Percentiles rank a stretch among this genome's conserved stretches.
These are phyloP conservation scores for Zizania latifolia DNA, from an alignment of 176 grass and related monocot species.

Conservation along the genomic window DNA sequence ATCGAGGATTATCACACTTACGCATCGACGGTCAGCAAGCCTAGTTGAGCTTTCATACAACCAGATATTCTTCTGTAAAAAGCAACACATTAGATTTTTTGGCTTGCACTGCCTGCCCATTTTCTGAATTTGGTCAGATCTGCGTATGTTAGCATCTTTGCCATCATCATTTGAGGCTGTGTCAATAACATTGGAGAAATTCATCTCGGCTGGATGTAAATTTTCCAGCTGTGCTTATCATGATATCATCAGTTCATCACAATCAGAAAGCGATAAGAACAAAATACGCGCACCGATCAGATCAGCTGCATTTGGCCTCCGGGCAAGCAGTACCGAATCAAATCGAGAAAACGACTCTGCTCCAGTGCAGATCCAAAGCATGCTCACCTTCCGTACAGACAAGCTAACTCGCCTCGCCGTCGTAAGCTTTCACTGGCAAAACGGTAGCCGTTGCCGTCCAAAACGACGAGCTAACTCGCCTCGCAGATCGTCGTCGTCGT, in stretches of 20 bases:
- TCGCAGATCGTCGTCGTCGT: not conserved
- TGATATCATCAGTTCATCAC: not conserved
- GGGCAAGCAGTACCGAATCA: not conserved
- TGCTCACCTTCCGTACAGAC: not conserved
- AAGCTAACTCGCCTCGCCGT: not conserved
- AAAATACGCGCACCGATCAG: not conserved
- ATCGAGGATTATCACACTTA: too few relatives aligned
- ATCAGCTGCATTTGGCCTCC: not conserved
- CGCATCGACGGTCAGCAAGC: too few relatives aligned
- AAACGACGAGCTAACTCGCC: not conserved
- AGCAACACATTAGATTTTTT: not conserved
- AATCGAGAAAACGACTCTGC: not conserved
- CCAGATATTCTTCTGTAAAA: too few relatives aligned
- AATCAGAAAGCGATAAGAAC: not conserved
- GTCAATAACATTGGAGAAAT: not conserved
- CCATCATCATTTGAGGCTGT: not conserved
- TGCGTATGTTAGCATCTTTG: too few relatives aligned
- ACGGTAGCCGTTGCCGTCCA: not conserved
- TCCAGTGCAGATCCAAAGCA: not conserved
- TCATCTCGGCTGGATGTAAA: not conserved
- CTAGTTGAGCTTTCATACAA: too few relatives aligned
- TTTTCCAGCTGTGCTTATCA: not conserved
- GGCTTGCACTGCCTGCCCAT: not conserved
- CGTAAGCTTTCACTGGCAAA: not conserved
- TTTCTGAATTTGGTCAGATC: too few relatives aligned